Base-by-base conservation (phyloP, 148 eudicot genomes). In the Persicaria tinctoria region DNA sequence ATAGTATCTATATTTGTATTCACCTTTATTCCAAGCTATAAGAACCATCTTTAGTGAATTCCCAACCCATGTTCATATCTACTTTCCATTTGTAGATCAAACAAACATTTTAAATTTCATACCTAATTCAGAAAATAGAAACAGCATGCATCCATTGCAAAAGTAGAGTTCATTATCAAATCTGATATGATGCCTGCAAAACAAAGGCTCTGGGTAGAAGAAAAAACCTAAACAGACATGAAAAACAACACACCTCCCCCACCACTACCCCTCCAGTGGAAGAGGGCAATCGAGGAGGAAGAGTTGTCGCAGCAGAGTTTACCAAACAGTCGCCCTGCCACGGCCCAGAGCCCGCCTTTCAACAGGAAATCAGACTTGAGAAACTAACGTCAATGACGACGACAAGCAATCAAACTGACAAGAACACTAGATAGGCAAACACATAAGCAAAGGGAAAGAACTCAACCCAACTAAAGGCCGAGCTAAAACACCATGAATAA, bases 401-500 rank as follows among this genome's bases (percentile, higher is more conserved):
- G 12, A 8, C 8, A 50, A 12, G 6, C 53, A 50, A 50, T 50
- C 9, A 50, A 50, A 9, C 53, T 12, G 53, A 50, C 53, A 50
- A 50, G 53, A 50, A 50, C 13, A 50, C 41, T 32, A 32, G 41
- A 32, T 32, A 32, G 41, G 41, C 2, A 32, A 8, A 50, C 12
- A 2, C 9, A 9, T 50, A 55, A 55, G 20, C 59, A 54, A 16
- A 54, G 59, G 17, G 17, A 1, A 64, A 20, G 70, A 66, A 66
- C 70, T 41, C 48, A 14, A 14, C 70, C 70, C 38, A 38, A 16
- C 46, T 38, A 41, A 41, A 66, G 48, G 70, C 47, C 17, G 14
- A 66, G 70, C 47, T 66, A 66, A 63, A 66, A 66, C 70, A 66
- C 17, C 54, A 71, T 17, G 73, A 79, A 79, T 71, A 69, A 66